A percentile compares a stretch with the other conserved stretches of the same genome.
These are phyloP conservation scores for Cyamopsis tetragonoloba DNA, from an alignment of 306 rosid species.

Conservation along the genomic window DNA sequence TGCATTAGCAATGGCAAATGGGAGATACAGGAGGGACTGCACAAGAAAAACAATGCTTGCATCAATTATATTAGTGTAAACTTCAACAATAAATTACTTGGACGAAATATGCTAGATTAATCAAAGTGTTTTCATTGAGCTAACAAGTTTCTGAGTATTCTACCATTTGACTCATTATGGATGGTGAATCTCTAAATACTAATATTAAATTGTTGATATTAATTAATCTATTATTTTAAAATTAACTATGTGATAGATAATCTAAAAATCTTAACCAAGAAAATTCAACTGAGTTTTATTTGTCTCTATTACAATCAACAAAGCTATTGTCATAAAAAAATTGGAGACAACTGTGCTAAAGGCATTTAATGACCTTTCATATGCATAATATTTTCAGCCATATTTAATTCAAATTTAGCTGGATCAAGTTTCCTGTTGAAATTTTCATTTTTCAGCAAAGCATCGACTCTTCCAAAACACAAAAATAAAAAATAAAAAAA, in stretches of 20 bases:
- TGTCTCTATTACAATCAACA: too few species aligned
- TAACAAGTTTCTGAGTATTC: not conserved
- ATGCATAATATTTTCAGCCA: too few species aligned
- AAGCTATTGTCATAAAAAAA: too few species aligned
- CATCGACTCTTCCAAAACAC: too few species aligned
- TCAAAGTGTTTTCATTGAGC: not conserved
- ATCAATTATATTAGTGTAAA: slow-evolving; percentile 17
- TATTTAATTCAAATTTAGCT: too few species aligned
- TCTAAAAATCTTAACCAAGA: not conserved
- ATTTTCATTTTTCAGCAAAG: too few species aligned
- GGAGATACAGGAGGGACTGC: slow-evolving; percentile 83
- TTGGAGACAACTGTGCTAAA: too few species aligned
- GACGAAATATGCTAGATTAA: not conserved
- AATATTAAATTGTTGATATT: too few species aligned
- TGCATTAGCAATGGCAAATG: slow-evolving; percentile 84
- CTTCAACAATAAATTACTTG: not conserved
- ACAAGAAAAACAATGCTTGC: slow-evolving; percentile 12
- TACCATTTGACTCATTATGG: not conserved
- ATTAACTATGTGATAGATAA: not conserved
- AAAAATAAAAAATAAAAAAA: too few species aligned
- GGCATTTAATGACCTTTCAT: too few species aligned
- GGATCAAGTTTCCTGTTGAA: too few species aligned
- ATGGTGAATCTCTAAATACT: not conserved
- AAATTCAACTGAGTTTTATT: too few species aligned
- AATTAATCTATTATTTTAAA: not conserved